These are phyloP conservation scores for Sutorius australiensis DNA, from an alignment of 768 basidiomycete genomes.

Conservation along the genomic window DNA sequence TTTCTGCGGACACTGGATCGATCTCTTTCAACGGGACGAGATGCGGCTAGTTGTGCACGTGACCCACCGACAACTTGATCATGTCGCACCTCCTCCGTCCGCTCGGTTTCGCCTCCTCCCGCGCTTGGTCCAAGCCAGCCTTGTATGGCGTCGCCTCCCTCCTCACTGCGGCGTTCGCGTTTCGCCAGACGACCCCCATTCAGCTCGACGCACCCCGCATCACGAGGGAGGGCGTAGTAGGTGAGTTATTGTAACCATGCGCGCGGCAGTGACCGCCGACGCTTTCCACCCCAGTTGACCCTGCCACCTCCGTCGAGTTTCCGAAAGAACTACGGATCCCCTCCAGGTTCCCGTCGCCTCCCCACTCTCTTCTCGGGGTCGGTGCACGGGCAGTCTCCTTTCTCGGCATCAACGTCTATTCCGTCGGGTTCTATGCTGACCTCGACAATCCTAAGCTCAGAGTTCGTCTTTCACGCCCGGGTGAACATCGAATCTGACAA, in stretches of 20 bases:
- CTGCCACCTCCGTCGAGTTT: constrained; percentile 70
- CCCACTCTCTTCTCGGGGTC: constrained; percentile 71
- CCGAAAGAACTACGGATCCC: constrained; percentile 63
- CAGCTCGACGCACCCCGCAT: constrained; percentile 43
- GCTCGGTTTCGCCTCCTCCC: background rate
- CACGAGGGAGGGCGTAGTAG: constrained; percentile 18
- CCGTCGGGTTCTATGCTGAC: constrained; percentile 87
- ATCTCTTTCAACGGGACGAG: background rate
- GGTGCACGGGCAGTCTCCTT: constrained; percentile 90
- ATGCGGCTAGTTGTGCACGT: constrained; percentile 12
- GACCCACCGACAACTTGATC: background rate
- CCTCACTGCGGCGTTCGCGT: constrained; percentile 26
- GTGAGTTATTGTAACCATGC: constrained; percentile 4
- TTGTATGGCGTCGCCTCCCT: constrained; percentile 35
- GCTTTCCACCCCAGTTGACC: constrained; percentile 48
- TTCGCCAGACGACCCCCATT: constrained; percentile 30
- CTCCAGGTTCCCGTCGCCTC: constrained; percentile 57
- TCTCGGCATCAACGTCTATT: constrained; percentile 83
- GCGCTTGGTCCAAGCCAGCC: constrained; percentile 20
- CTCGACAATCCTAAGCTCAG: constrained; percentile 59
- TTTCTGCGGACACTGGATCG: constrained; percentile 2
- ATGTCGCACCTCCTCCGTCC: constrained; percentile 10
- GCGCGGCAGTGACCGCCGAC: background rate
- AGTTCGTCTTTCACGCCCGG: constrained; percentile 32
- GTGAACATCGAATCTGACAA: background rate